Evolutionary conservation across 768 basidiomycete genomes (phyloP).

Genomic region (Tephrocybe rancida): DNA sequence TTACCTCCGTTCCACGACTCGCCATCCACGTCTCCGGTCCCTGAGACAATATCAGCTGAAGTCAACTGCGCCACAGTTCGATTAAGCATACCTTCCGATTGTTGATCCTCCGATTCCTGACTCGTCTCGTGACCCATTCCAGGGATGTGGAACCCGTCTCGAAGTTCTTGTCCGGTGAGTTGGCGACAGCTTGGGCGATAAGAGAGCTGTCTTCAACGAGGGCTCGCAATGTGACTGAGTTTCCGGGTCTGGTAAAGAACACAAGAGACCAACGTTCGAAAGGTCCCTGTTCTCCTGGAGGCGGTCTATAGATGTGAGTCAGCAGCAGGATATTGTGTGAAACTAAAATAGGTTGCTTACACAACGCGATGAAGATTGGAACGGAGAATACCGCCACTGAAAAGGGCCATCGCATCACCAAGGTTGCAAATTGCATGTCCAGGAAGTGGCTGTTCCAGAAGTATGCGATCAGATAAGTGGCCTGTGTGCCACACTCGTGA

Average conservation of each 20-base stretch:
- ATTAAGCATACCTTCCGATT: conserved; percentile 38
- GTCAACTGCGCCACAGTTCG: background rate
- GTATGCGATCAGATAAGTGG: background rate
- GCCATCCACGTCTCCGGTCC: conserved; percentile 50
- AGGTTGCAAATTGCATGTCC: conserved; percentile 58
- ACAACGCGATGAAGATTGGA: conserved; percentile 23
- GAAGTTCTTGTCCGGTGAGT: conserved; percentile 38
- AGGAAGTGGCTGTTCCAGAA: conserved; percentile 41
- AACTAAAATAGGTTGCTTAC: conserved; percentile 5
- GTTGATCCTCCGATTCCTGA: conserved; percentile 45
- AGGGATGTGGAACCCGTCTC: conserved; percentile 37
- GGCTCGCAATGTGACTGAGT: conserved; percentile 51
- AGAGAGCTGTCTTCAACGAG: conserved; percentile 51
- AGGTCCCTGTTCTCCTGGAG: conserved; percentile 57
- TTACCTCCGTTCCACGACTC: conserved; percentile 44
- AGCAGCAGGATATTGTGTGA: background rate
- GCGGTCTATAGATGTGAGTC: conserved; percentile 38
- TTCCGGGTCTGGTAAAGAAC: conserved; percentile 66
- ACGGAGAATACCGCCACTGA: conserved; percentile 24
- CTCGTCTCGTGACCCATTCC: conserved; percentile 48
- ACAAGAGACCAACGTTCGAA: conserved; percentile 68
- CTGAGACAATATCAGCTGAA: conserved; percentile 19
- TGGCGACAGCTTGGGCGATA: conserved; percentile 45
- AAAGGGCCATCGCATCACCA: conserved; percentile 28
- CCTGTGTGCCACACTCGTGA: too few species aligned